These are phyloP conservation scores for Aureoboletus auriporus DNA, from an alignment of 768 basidiomycete species.

Conservation along the genomic window DNA sequence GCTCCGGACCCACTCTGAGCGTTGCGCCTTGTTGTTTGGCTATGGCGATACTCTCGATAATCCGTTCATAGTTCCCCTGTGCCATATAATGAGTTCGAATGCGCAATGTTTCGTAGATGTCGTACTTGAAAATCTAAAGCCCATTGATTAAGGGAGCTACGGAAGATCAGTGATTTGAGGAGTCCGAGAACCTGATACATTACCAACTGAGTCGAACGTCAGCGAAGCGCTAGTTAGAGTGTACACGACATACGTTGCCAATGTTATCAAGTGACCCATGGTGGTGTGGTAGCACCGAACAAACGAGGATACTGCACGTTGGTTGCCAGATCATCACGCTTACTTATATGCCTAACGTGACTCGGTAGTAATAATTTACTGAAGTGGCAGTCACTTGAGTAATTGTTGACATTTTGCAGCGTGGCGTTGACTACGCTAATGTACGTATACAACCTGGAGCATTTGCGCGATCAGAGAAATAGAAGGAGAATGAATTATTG, in stretches of 20 bases:
- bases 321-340: no score
- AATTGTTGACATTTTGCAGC: no score
- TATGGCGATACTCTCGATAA: slow-evolving; percentile 79
- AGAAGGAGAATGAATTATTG: no score
- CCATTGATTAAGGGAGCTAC: slow-evolving; percentile 94
- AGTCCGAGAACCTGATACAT: neutral
- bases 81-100: neutral
- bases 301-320: no score
- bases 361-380: no score
- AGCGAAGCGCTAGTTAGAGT: neutral
- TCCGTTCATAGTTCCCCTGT: slow-evolving; percentile 91
- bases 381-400: no score
- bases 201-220: slow-evolving; percentile 22
- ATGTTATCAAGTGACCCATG: slow-evolving; percentile 85
- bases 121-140: slow-evolving; percentile 88
- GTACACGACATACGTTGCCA: slow-evolving; percentile 67
- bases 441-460: no score
- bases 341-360: no score
- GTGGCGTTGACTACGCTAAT: no score
- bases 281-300: neutral
- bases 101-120: neutral
- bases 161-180: slow-evolving; percentile 10
- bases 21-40: slow-evolving; percentile 89
- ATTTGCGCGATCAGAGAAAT: no score
- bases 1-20: slow-evolving; percentile 91